These are phyloP conservation scores for Lathyrus aphaca DNA, from an alignment of 306 rosid genomes.

Conservation along the genomic window DNA sequence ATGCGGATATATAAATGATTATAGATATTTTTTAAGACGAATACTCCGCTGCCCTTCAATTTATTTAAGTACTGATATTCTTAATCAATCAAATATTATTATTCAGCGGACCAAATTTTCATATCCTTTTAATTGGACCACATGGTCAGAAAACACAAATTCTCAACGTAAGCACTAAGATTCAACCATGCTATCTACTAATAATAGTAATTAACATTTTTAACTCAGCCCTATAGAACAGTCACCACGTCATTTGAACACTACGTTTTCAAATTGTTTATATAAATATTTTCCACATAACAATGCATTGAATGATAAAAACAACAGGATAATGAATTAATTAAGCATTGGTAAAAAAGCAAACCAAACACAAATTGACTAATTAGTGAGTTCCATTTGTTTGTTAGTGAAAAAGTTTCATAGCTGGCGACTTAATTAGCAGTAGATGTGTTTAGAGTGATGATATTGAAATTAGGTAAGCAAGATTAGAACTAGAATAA, in stretches of 20 bases:
- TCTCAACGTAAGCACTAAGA: background rate
- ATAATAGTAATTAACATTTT: background rate
- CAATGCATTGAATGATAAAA: slow-evolving; percentile 2
- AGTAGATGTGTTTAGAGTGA: background rate
- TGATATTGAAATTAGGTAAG: background rate
- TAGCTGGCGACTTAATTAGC: slow-evolving; percentile 12
- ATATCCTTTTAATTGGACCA: too few species aligned
- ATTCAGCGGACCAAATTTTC: too few species aligned
- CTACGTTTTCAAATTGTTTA: slow-evolving; percentile 27
- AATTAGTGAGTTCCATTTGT: slow-evolving; percentile 4
- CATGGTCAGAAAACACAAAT: background rate
- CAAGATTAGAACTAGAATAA: background rate
- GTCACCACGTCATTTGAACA: slow-evolving; percentile 1
- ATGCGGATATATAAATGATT: too few species aligned
- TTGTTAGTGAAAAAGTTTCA: background rate
- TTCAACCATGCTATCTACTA: background rate
- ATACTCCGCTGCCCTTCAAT: too few species aligned
- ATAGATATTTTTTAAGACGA: too few species aligned
- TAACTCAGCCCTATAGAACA: slow-evolving; percentile 8
- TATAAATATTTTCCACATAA: slow-evolving; percentile 21
- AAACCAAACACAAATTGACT: slow-evolving; percentile 40
- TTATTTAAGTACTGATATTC: too few species aligned
- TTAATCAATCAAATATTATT: too few species aligned
- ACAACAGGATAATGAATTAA: slow-evolving; percentile 20
- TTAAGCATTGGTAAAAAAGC: slow-evolving; percentile 25